Evolutionary conservation across 495 filamentous ascomycete species (phyloP).

Genomic region (Bathelium albidoporum): DNA sequence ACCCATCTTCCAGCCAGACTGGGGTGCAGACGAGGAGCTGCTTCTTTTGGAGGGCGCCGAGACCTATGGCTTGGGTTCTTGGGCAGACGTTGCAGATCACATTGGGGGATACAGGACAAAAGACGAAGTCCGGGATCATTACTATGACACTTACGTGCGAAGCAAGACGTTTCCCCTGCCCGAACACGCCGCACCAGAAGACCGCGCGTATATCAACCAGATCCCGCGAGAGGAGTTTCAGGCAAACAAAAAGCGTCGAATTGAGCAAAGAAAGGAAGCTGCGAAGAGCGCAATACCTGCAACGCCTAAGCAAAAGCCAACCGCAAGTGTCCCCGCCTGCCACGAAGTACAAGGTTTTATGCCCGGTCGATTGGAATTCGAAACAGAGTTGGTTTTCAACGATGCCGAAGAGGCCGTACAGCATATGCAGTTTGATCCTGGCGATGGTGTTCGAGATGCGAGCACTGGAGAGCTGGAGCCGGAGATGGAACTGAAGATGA

Average conservation of each 20-base stretch:
- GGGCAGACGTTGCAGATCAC: constrained; percentile 96
- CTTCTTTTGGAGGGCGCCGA: constrained; percentile 91
- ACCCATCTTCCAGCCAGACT: constrained; percentile 87
- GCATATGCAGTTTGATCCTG: constrained; percentile 94
- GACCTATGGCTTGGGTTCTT: constrained; percentile 91
- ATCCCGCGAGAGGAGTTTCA: constrained; percentile 91
- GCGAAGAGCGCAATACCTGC: constrained; percentile 73
- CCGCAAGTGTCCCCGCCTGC: constrained; percentile 83
- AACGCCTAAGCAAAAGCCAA: constrained; percentile 89
- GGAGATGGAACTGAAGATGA: constrained; percentile 94
- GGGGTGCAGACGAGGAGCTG: constrained; percentile 95
- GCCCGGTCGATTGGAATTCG: constrained; percentile 94
- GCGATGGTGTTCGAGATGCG: constrained; percentile 70
- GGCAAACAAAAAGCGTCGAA: constrained; percentile 81
- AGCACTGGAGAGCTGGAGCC: constrained; percentile 75
- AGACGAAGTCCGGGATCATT: constrained; percentile 91
- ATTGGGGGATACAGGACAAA: constrained; percentile 90
- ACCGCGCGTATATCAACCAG: constrained; percentile 62
- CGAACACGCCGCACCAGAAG: constrained; percentile 66
- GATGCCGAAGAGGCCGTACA: constrained; percentile 97
- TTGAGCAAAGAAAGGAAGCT: constrained; percentile 83
- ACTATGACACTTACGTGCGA: constrained; percentile 76
- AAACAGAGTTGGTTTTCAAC: constrained; percentile 85
- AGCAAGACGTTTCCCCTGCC: constrained; percentile 78
- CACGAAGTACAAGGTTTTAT: constrained; percentile 98